Percentiles rank a stretch among this genome's conserved stretches.
These are phyloP conservation scores for Pestalotiopsis sp. DNA, from an alignment of 2,329 filamentous ascomycete species.

Conservation along the genomic window DNA sequence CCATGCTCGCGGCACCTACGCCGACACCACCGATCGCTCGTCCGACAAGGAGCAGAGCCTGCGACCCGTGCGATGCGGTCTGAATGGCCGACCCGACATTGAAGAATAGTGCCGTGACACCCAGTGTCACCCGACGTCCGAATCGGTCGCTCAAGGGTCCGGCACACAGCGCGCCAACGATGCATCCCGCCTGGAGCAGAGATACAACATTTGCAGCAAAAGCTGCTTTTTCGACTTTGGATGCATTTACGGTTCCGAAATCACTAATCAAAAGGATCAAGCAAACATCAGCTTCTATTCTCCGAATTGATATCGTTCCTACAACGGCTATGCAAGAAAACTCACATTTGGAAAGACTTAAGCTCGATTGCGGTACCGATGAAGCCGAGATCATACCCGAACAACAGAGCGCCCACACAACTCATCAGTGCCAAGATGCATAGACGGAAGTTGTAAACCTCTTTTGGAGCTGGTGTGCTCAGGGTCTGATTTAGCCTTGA, in stretches of 20 bases:
- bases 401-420: conserved; percentile 22
- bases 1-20: conserved; percentile 23
- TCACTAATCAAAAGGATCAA: not conserved
- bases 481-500: too few species aligned
- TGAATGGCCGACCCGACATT: conserved; percentile 25
- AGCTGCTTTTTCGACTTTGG: conserved; percentile 10
- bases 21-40: conserved; percentile 24
- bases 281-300: not conserved
- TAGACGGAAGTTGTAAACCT: conserved; percentile 10
- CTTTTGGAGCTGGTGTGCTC: conserved; percentile 15
- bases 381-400: conserved; percentile 28
- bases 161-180: conserved; percentile 18
- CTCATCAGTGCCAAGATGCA: conserved; percentile 4
- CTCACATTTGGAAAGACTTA: conserved; percentile 46
- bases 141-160: conserved; percentile 32
- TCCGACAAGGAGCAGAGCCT: conserved; percentile 31
- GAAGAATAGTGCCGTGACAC: conserved; percentile 22
- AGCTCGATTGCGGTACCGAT: conserved; percentile 64
- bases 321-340: not conserved
- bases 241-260: not conserved
- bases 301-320: not conserved
- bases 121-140: conserved; percentile 23
- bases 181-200: conserved; percentile 10
- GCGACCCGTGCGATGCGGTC: conserved; percentile 24
- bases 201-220: conserved; percentile 12